Evolutionary conservation across 352 stramenopile species (phyloP).

Genomic region (Phytophthora brassicae): DNA sequence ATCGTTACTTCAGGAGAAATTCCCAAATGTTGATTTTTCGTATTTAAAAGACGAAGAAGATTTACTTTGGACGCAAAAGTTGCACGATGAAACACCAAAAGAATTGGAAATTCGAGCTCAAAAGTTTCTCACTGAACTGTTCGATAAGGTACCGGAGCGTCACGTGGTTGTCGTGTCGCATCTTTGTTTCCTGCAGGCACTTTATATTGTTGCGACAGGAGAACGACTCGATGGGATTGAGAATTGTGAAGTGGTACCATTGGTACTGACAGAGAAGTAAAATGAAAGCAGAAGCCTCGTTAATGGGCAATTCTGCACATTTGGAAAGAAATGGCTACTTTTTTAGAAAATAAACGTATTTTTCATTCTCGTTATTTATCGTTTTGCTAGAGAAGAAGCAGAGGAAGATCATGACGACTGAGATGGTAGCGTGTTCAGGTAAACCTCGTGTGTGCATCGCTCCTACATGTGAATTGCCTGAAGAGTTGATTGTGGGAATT

Average conservation of each 20-base stretch:
- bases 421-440: no score
- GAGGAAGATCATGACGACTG: no score
- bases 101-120: background rate
- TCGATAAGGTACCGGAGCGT: background rate
- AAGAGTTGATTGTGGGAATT: no score
- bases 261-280: background rate
- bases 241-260: background rate
- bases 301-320: no score
- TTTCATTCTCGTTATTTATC: no score
- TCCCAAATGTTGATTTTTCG: background rate
- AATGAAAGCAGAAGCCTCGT: background rate
- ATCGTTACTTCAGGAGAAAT: background rate
- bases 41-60: background rate
- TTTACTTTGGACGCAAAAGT: background rate
- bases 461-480: no score
- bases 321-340: no score
- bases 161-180: background rate
- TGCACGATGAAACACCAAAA: background rate
- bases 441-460: no score
- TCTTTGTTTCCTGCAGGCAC: background rate
- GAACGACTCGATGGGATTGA: background rate
- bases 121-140: background rate
- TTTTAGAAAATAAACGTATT: no score
- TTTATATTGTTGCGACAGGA: background rate
- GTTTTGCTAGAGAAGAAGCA: no score